These are phyloP conservation scores for Hyaloscypha hepaticicola DNA, from an alignment of 495 filamentous ascomycete species.

Conservation along the genomic window DNA sequence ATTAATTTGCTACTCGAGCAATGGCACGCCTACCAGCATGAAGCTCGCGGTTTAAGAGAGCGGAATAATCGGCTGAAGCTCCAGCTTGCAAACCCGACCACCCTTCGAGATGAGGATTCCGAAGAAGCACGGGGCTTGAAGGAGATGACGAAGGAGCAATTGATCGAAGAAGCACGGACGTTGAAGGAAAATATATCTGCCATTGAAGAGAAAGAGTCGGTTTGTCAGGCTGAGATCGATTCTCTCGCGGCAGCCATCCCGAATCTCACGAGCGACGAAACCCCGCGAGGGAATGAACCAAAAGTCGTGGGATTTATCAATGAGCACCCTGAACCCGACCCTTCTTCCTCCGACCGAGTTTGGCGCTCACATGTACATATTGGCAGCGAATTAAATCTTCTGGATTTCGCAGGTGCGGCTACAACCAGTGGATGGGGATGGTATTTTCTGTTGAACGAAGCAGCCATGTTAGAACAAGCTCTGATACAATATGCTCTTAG, in stretches of 20 bases:
- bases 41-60: conserved; percentile 55
- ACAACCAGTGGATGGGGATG: conserved; percentile 90
- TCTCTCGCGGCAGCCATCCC: conserved; percentile 76
- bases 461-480: conserved; percentile 87
- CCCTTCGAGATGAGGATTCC: conserved; percentile 37
- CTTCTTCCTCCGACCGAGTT: conserved; percentile 48
- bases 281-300: conserved; percentile 67
- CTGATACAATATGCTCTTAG: conserved; percentile 80
- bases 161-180: conserved; percentile 63
- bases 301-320: conserved; percentile 70
- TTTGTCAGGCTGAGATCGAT: conserved; percentile 65
- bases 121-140: conserved; percentile 32
- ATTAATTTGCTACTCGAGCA: conserved; percentile 71
- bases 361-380: conserved; percentile 79
- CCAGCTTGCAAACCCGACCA: conserved; percentile 46
- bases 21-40: conserved; percentile 55
- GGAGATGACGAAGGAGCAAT: conserved; percentile 40
- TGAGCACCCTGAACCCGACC: conserved; percentile 57
- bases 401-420: conserved; percentile 82
- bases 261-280: conserved; percentile 75
- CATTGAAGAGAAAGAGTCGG: conserved; percentile 59
- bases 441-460: conserved; percentile 91
- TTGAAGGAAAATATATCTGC: conserved; percentile 64
- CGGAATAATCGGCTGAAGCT: conserved; percentile 53
- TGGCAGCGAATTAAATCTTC: conserved; percentile 70